Conservation (phyloP, 2,329 filamentous ascomycete species). For the Rasamsonia emersonii region DNA sequence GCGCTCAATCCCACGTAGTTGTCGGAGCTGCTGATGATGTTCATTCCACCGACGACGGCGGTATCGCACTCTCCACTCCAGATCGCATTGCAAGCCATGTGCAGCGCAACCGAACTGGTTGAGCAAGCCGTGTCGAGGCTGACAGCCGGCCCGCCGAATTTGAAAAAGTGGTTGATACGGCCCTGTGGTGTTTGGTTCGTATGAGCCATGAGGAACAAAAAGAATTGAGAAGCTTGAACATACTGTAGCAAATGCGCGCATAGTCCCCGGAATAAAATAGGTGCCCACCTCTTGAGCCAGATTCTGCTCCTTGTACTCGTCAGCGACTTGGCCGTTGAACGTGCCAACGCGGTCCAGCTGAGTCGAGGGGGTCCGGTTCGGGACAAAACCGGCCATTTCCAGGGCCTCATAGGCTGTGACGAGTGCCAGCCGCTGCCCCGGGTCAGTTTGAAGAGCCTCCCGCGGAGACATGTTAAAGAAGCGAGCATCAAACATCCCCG, state of each 20-base stretch:
- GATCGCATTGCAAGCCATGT: conserved; percentile 60
- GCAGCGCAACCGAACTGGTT: conserved; percentile 59
- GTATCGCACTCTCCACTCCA: conserved; percentile 69
- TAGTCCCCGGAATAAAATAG: conserved; percentile 54
- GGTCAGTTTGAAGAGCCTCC: conserved; percentile 71
- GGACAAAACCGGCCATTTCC: conserved; percentile 67
- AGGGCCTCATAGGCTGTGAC: conserved; percentile 71
- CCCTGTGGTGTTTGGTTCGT: conserved; percentile 18
- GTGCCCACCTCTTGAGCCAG: conserved; percentile 60
- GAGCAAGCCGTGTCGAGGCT: conserved; percentile 66
- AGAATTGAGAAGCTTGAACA: conserved; percentile 28
- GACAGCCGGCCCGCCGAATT: conserved; percentile 60
- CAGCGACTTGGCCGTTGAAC: conserved; percentile 63
- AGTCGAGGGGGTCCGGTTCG: conserved; percentile 58
- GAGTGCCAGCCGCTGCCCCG: conserved; percentile 68
- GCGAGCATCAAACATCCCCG: conserved; percentile 29
- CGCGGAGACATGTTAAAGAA: conserved; percentile 53
- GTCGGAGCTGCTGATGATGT: conserved; percentile 62
- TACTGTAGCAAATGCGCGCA: conserved; percentile 49
- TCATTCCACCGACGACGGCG: conserved; percentile 65
- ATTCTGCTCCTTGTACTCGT: conserved; percentile 58
- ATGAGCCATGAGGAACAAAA: neutral
- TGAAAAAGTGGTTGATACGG: conserved; percentile 65
- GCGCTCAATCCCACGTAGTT: conserved; percentile 64
- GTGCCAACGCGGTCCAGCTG: conserved; percentile 55